These are phyloP conservation scores for Malus hybrid DNA, from an alignment of 331 rosid species.

Conservation along the genomic window DNA sequence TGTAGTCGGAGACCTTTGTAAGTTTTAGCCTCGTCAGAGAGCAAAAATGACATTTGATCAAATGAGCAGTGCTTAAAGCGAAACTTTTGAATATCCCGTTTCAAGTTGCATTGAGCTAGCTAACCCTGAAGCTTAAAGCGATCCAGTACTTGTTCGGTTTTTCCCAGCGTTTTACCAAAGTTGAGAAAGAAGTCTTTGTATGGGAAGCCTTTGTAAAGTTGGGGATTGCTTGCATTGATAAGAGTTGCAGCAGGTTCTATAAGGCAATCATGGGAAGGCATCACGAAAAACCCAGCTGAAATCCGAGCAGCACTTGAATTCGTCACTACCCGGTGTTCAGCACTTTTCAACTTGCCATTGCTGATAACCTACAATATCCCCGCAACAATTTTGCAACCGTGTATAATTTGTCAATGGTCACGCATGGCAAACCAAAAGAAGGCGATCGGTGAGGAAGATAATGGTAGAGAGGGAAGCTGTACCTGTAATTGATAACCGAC, in stretches of 20 bases:
- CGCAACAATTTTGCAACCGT: not conserved
- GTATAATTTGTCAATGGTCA: not conserved
- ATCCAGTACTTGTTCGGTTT: not conserved
- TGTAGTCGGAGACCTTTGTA: too few relatives aligned
- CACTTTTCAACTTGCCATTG: not conserved
- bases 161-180: not conserved
- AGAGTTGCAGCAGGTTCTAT: not conserved
- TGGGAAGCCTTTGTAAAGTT: not conserved
- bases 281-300: not conserved
- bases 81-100: not conserved
- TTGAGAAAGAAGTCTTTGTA: not conserved
- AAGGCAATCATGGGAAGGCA: not conserved
- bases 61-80: not conserved
- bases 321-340: not conserved
- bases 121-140: not conserved
- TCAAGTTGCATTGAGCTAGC: not conserved
- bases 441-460: not conserved
- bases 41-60: not conserved
- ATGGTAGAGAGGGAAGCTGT: not conserved
- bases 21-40: not conserved
- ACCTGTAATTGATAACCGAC: not conserved
- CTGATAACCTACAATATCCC: not conserved
- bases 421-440: not conserved
- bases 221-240: slow-evolving; percentile 7
- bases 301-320: not conserved